phyloP scores from a whole-genome alignment of 345 rosid genomes.

The Moringa oleifera region DNA sequence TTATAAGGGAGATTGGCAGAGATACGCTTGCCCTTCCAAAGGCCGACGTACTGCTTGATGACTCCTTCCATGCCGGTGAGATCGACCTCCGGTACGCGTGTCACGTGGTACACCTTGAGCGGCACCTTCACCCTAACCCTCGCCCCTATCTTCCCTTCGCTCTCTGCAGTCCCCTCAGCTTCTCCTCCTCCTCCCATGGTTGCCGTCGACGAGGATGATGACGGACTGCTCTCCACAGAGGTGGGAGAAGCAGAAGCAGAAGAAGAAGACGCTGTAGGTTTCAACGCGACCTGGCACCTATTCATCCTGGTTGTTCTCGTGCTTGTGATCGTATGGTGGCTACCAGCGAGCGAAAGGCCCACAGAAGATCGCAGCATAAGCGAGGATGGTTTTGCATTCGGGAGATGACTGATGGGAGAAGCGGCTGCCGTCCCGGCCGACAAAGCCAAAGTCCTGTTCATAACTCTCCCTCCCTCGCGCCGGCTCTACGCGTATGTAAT shows the following conservation, averaged over 20 bases:
- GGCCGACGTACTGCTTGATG: conserved; percentile 57
- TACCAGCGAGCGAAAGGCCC: neutral
- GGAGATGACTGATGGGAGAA: conserved; percentile 1
- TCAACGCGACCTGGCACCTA: conserved; percentile 36
- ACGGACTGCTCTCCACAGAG: conserved; percentile 17
- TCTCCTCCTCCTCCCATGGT: conserved; percentile 4
- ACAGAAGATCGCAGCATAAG: conserved; percentile 15
- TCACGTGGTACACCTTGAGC: conserved; percentile 82
- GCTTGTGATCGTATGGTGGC: too few relatives aligned
- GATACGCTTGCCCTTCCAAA: conserved; percentile 75
- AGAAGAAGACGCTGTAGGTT: conserved; percentile 21
- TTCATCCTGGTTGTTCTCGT: conserved; percentile 11
- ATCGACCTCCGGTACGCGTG: conserved; percentile 66
- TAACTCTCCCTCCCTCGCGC: neutral
- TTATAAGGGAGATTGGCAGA: conserved; percentile 84
- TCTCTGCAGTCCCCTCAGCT: conserved; percentile 22
- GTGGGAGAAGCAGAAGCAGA: too few relatives aligned
- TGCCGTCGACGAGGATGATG: conserved; percentile 25
- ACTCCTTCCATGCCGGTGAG: conserved; percentile 76
- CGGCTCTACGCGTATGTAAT: too few relatives aligned
- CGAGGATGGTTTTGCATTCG: conserved; percentile 3
- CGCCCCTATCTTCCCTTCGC: conserved; percentile 47
- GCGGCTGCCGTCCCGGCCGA: conserved; percentile 14
- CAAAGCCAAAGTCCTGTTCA: conserved; percentile 9
- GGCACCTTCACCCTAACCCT: conserved; percentile 74